Percentiles rank a stretch among this genome's conserved stretches.
These are phyloP conservation scores for Starmerella geochares DNA, from an alignment of 805 yeast genomes.

Conservation along the genomic window DNA sequence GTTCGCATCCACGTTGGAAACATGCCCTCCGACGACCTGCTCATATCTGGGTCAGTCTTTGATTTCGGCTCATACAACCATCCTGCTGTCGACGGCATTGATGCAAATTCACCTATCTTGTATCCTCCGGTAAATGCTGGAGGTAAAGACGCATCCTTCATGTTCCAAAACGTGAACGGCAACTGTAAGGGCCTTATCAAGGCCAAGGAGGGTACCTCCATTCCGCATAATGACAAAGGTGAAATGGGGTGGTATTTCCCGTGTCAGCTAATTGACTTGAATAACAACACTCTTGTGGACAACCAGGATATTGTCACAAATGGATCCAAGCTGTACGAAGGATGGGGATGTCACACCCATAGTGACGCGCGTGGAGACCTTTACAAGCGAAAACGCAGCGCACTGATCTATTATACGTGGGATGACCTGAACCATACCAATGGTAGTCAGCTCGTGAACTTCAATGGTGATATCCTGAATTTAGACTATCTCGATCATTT, in stretches of 20 bases:
- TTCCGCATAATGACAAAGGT: conserved; percentile 49
- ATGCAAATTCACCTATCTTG: conserved; percentile 53
- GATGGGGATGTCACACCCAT: conserved; percentile 88
- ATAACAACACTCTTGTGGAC: conserved; percentile 61
- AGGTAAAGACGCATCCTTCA: conserved; percentile 41
- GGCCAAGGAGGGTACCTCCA: conserved; percentile 58
- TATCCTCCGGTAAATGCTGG: conserved; percentile 85
- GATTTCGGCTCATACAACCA: conserved; percentile 59
- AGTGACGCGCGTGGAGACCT: conserved; percentile 50
- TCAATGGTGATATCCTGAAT: conserved; percentile 81
- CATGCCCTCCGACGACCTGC: conserved; percentile 50
- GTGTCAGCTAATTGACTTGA: conserved; percentile 47
- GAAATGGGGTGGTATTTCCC: conserved; percentile 94
- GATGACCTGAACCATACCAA: conserved; percentile 56
- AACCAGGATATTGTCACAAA: conserved; percentile 35
- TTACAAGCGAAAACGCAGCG: conserved; percentile 56
- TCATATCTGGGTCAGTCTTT: conserved; percentile 75
- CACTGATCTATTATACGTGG: conserved; percentile 85
- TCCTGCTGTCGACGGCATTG: conserved; percentile 73
- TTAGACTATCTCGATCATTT: conserved; percentile 69
- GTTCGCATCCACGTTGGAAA: conserved; percentile 50
- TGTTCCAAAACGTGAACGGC: conserved; percentile 89
- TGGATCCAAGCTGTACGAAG: conserved; percentile 51
- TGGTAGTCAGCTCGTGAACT: conserved; percentile 70
- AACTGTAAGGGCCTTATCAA: conserved; percentile 69